Base-by-base conservation (phyloP, 2,329 filamentous ascomycete species). In the Diplodia mutila region DNA sequence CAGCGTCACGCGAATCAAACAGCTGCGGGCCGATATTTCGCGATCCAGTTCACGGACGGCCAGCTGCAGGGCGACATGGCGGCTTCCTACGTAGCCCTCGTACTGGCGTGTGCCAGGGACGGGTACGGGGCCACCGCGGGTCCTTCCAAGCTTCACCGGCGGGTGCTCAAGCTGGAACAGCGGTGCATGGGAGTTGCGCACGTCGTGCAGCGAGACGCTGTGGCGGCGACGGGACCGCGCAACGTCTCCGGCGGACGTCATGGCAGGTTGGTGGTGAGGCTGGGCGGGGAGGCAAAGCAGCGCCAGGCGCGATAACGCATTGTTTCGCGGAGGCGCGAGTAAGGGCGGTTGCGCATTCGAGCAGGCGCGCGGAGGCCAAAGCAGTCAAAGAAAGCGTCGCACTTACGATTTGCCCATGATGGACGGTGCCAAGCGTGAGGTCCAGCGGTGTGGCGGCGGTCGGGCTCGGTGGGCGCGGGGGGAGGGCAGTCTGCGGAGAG, bases 401-500 rank as follows among this genome's bases (percentile, higher is more conserved):
- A 61, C 78, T 80, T 77, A 80, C 78, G 77, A 79, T 79, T 80
- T 80, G 72, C 78, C 78, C 78, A 80, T 80, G 72, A 42, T 54
- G 54, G 52, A 53, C 25, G 27, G 18, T 63, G 59, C 59, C 59
- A 63, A 63, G 59, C 59, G 59, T 49, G 64, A 53, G 55, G 63
- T 54, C 23, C 9, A 34, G 42, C 21, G 64, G n/a, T 51, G 53
- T 57, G 21, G 67, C 51, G 27, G 52, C 23, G 42, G 42, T 39
- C 16, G 65, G 39, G 67, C 52, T 61, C 49, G 66, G 69, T 55
- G 66, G 55, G 51, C 39, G 46, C 39, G 53, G 11, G 37, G 32
- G 37, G 29, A 39, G 42, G 27, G 42, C 46, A 51, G 64, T 51
- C 48, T 55, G 67, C 25, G 39, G 34, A 21, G 42, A 29, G n/a